Evolutionary conservation across 2,329 filamentous ascomycete species (phyloP), one percentile per base, ranked within the genome.

Genomic region (Ploettnerulaceae sp.): DNA sequence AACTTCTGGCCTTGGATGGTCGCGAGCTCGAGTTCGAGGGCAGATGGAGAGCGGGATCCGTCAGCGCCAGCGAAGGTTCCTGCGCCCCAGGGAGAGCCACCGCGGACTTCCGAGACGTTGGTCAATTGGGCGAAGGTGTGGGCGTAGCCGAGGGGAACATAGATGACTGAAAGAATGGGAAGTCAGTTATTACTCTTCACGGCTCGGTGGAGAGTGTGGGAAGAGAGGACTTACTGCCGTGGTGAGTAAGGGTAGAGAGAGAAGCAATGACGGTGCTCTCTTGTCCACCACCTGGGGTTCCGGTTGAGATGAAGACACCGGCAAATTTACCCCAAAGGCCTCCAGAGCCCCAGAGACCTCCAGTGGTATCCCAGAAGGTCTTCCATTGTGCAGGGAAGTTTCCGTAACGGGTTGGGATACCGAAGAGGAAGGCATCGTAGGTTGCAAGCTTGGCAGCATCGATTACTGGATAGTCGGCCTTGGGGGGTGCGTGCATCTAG

Each of bases 321-420:
- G 86, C 91, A 64, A 89, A 83, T 76, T 97, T 97, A 72, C 90
- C 90, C 70, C 75, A 81, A 75, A 77, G 90, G 58, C 74, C 81
- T 53, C 91, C 91, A 11, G 70, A 67, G 52, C 76, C 71, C 93
- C 93, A 97, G 69, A 93, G 86, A 59, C 77, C 75, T 63, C 91
- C 91, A 18, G 89, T 90, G 70, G 79, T 78, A 75, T 98, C 93
- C 86, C 89, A 76, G 89, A 91, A 64, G 2, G 61, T 69, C 76
- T 93, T 96, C 86, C 86, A 96, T 73, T 98, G 93, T 14, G 84
- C 87, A 38, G 91, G 90, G 77, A 95, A 95, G 81, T 94, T 97
- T 61, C 93, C 93, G 73, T 88, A 98, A 58, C 93, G 81, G 41
- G 93, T 98, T 50, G 93, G 93, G 67, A 97, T 93, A 57, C 93